Base-by-base conservation (phyloP, 352 stramenopile genomes). In the Peronospora farinosa region DNA sequence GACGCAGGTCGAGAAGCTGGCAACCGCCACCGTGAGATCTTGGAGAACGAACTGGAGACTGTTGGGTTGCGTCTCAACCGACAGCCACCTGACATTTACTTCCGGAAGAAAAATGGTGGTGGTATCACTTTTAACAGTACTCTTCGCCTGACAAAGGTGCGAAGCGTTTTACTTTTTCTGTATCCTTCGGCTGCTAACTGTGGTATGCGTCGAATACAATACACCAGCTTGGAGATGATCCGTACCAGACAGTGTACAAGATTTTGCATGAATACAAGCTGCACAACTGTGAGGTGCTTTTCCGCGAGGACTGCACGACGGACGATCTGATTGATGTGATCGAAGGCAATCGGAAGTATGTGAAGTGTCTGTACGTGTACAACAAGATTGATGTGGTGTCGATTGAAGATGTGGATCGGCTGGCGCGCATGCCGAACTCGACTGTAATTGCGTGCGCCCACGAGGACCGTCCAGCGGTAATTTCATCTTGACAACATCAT, bases 331-430 rank as follows among this genome's bases (percentile, higher is more conserved):
- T 99, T 52, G 97, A 99, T 78, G 92, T 99, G 21, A 93, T 98
- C 49, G 86, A 98, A 73, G 97, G 96, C 47, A 99, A 99, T 69
- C 87, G 92, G 45, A 98, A 98, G 64, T 99, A 99, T 78, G 97
- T 99, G 54, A 97, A 97, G 81, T 98, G 84, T 60, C 65, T 99
- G 40, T 99, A 99, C 69, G 90, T 98, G 54, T 99, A 99, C 88
- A 99, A 99, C 79, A 99, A 99, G 77, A 98, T 99, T 65, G 97
- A 99, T 73, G 97, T 96, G 12, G 86, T 99, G 47, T 98, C 91
- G 7, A 98, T 99, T 48, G 97, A 99, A 77, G 96, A 99, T 66
- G 91, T 99, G 15, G 96, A 99, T 63, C 83, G 92, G 28, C 76
- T 99, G 36, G 96, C 96, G 3, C 82, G 95, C 19, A 84, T 97